Evolutionary conservation across 192 early-diverging fungal genomes (phyloP), one percentile per base, ranked within the genome.

Genomic region (Phycomyces nitens): DNA sequence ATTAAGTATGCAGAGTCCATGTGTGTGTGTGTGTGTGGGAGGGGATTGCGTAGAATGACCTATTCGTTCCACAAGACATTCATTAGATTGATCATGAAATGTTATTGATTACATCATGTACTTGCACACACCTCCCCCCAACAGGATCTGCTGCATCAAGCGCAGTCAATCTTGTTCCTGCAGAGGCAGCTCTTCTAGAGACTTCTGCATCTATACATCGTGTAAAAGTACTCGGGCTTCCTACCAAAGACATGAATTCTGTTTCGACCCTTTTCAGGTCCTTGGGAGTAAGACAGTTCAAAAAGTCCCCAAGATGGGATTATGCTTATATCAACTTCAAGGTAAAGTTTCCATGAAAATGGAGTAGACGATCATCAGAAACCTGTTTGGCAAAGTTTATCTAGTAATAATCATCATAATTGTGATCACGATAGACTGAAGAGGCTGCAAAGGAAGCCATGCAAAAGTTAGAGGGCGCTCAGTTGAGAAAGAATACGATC

Each of bases 261-360:
- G 20, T 54, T n/a, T 53, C 51, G 11, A 63, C 40, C 18, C 11
- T 63, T 6, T 63, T 63, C 10, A 27, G 42, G 23, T 40, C 52
- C 0, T 27, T 54, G 3, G 62, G 52, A 12, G 38, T 63, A 7
- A 29, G 24, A n/a, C 24, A 39, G 6, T 40, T 63, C 15, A 63
- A 63, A 63, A 63, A 63, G 15, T 50, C 62, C 26, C 62, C 62
- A 4, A 63, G 53, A 10, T 63, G 62, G 62, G 52, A 53, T 20
- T 63, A 63, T 54, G 62, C 62, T 9, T 63, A 63, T 55, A 41
- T 63, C 39, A 63, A 54, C 21, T 54, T 63, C 40, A 51, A 63
- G 40, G 62, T 63, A 62, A 34, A 9, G n/a, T n/a, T n/a, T n/a
- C n/a, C n/a, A 42, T 14, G 41, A 42, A 42, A 42, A 42, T 7